Percentiles rank a stretch among this genome's conserved stretches.
phyloP scores from a whole-genome alignment of 257 asterid species.

The Ehretia macrophylla region DNA sequence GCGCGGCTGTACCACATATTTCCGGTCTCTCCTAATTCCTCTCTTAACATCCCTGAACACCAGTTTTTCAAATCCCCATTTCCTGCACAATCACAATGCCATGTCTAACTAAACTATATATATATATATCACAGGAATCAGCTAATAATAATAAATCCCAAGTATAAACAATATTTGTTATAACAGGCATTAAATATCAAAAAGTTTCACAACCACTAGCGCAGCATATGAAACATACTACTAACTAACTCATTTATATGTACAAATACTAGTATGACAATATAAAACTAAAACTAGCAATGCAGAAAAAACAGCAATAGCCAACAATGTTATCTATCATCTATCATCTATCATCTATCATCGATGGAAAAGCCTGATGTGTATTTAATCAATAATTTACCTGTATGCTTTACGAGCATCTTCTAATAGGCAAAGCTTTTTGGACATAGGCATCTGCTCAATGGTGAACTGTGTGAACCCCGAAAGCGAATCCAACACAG shows the following conservation, averaged over 20 bases:
- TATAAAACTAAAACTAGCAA: too few species aligned
- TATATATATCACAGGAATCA: not conserved
- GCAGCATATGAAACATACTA: too few species aligned
- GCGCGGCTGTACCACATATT: slow-evolving; percentile 75
- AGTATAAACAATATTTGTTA: too few species aligned
- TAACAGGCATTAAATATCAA: too few species aligned
- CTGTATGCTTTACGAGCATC: slow-evolving; percentile 42
- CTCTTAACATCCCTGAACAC: slow-evolving; percentile 62
- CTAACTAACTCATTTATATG: too few species aligned
- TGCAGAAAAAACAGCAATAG: too few species aligned
- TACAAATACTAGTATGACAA: too few species aligned
- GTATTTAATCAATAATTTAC: slow-evolving; percentile 11
- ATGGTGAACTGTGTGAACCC: slow-evolving; percentile 50
- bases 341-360: too few species aligned
- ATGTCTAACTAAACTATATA: not conserved
- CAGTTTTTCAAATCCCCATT: slow-evolving; percentile 90
- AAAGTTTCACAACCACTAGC: too few species aligned
- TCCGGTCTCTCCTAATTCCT: slow-evolving; percentile 60
- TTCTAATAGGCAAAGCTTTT: slow-evolving; percentile 39
- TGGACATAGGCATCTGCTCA: slow-evolving; percentile 61
- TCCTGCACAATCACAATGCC: slow-evolving; percentile 41
- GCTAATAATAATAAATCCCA: too few species aligned
- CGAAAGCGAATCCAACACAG: slow-evolving; percentile 40
- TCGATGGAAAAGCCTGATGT: too few species aligned
- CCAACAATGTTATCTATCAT: too few species aligned